phyloP scores from a whole-genome alignment of 2,329 filamentous ascomycete species.

The Fusarium decemcellulare region DNA sequence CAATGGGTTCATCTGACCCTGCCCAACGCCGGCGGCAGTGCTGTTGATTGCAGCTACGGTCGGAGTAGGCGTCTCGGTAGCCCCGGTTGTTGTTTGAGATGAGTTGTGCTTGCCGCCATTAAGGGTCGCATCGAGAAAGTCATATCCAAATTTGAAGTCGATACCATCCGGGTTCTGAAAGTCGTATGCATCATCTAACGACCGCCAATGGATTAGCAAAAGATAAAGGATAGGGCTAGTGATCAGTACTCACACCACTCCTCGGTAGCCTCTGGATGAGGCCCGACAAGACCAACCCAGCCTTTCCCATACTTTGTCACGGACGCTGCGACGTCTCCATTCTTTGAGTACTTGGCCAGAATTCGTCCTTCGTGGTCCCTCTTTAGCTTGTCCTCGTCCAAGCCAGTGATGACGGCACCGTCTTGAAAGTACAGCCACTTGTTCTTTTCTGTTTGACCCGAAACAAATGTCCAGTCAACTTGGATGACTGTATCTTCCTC shows the following conservation, averaged over 20 bases:
- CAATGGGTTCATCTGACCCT: no score
- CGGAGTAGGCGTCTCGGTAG: no score
- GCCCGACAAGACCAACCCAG: constrained; percentile 43
- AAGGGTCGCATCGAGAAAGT: constrained; percentile 38
- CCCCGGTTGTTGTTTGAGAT: background rate
- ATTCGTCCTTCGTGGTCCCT: constrained; percentile 10
- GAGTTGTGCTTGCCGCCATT: background rate
- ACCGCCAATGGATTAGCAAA: background rate
- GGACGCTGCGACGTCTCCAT: constrained; percentile 42
- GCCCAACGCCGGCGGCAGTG: no score
- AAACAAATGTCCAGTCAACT: constrained; percentile 43
- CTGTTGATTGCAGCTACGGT: no score
- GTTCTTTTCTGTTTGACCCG: constrained; percentile 27
- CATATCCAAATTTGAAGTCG: constrained; percentile 39
- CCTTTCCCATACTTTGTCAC: constrained; percentile 41
- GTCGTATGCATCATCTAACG: background rate
- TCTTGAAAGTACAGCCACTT: constrained; percentile 48
- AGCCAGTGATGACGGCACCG: constrained; percentile 38
- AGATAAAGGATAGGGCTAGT: background rate
- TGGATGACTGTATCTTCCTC: constrained; percentile 40
- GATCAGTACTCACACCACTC: constrained; percentile 42
- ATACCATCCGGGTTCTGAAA: constrained; percentile 42
- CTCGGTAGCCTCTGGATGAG: constrained; percentile 45
- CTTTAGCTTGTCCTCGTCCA: constrained; percentile 10
- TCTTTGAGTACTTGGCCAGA: constrained; percentile 40